phyloP scores from a whole-genome alignment of 192 early-diverging fungal species.

The Phlyctochytrium bullatum region DNA sequence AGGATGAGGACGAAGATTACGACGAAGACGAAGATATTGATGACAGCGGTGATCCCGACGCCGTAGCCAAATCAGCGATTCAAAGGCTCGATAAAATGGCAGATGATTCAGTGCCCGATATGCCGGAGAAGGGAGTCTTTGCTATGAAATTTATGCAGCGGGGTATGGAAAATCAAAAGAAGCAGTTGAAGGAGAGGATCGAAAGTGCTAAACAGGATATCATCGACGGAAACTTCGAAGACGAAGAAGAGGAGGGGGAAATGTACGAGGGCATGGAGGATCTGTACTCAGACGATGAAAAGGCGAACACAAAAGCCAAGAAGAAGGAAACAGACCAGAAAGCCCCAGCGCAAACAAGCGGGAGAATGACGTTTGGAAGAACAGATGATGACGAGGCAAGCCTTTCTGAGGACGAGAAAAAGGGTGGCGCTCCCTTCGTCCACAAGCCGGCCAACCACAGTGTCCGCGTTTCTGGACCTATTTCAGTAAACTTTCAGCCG shows the following conservation, averaged over 20 bases:
- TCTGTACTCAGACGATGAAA: constrained; percentile 37
- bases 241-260: constrained; percentile 35
- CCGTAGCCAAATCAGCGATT: too few relatives aligned
- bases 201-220: constrained; percentile 18
- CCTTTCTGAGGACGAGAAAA: constrained; percentile 3
- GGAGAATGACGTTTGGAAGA: constrained; percentile 61
- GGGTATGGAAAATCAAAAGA: constrained; percentile 42
- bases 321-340: constrained; percentile 11
- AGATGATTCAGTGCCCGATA: constrained; percentile 30
- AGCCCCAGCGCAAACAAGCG: constrained; percentile 31
- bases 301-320: constrained; percentile 22
- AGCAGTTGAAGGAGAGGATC: constrained; percentile 17
- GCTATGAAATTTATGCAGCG: constrained; percentile 99
- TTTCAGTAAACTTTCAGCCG: constrained; percentile 38
- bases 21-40: constrained; percentile 53
- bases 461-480: constrained; percentile 55
- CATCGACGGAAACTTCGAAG: constrained; percentile 10
- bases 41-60: constrained; percentile 28
- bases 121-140: constrained; percentile 75
- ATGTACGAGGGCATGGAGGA: constrained; percentile 44
- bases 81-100: constrained; percentile 46
- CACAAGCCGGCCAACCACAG: constrained; percentile 15
- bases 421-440: neutral
- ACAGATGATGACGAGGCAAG: constrained; percentile 28
- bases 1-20: constrained; percentile 52